A percentile compares a stretch with the other conserved stretches of the same genome.
Conservation (phyloP, 768 basidiomycete species). For the Tephrocybe sp. region DNA sequence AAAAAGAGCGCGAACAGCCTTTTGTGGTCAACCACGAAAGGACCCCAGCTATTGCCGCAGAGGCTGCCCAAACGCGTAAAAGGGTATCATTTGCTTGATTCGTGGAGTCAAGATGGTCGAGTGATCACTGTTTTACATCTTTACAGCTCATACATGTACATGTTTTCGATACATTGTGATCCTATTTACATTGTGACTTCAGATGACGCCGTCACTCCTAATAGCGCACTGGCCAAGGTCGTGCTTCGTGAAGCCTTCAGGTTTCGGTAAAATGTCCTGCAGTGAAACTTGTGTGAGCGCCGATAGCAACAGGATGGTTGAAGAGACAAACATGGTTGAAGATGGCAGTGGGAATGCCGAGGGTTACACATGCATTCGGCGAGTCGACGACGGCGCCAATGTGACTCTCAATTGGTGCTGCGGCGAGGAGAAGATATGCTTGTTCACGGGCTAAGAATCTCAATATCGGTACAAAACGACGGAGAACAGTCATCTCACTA, state of each 20-base stretch:
- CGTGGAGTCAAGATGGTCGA: not conserved
- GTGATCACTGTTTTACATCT: not conserved
- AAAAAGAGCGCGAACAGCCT: not conserved
- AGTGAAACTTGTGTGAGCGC: not conserved
- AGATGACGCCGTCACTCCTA: constrained; percentile 54
- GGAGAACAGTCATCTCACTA: constrained; percentile 41
- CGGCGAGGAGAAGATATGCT: constrained; percentile 67
- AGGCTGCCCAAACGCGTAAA: constrained; percentile 9
- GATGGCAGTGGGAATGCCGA: constrained; percentile 75
- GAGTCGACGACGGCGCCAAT: constrained; percentile 72
- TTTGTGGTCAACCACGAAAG: not conserved
- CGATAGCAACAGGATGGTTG: not conserved
- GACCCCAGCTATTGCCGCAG: not conserved
- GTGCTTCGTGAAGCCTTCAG: constrained; percentile 58
- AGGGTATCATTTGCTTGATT: constrained; percentile 15
- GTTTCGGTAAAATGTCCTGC: constrained; percentile 68
- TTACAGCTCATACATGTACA: not conserved
- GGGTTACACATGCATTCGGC: constrained; percentile 75
- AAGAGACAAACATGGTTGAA: constrained; percentile 61
- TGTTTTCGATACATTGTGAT: too few relatives aligned
- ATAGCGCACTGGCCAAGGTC: constrained; percentile 68
- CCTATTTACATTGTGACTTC: not conserved
- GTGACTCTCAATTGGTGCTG: constrained; percentile 65
- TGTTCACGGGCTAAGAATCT: constrained; percentile 65
- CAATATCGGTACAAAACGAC: not conserved